phyloP scores from a whole-genome alignment of 2,329 filamentous ascomycete genomes.

The Bretziella fagacearum region DNA sequence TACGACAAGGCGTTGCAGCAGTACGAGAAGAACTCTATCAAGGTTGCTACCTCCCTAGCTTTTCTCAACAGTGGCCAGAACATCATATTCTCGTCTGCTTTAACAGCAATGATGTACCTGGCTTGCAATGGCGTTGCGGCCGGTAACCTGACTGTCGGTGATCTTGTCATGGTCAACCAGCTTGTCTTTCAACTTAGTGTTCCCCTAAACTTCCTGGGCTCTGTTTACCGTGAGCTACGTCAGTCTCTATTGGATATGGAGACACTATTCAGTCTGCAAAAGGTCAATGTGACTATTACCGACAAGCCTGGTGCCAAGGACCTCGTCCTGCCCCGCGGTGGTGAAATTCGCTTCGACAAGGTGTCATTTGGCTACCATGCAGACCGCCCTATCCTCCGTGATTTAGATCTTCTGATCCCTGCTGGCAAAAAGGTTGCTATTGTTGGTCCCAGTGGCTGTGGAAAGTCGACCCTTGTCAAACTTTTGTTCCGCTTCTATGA shows the following conservation, averaged over 20 bases:
- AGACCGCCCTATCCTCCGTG: constrained; percentile 71
- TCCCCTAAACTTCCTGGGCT: constrained; percentile 93
- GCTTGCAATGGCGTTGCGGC: constrained; percentile 75
- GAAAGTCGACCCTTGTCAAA: constrained; percentile 83
- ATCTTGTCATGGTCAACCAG: constrained; percentile 97
- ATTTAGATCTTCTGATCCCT: constrained; percentile 75
- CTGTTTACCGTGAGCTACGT: constrained; percentile 85
- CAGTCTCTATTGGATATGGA: constrained; percentile 97
- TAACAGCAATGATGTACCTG: constrained; percentile 97
- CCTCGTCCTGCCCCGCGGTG: constrained; percentile 55
- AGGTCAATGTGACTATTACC: constrained; percentile 76
- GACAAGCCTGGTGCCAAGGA: constrained; percentile 60
- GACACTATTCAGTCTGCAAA: constrained; percentile 91
- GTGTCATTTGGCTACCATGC: constrained; percentile 85
- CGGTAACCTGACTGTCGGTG: constrained; percentile 74
- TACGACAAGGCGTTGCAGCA: constrained; percentile 75
- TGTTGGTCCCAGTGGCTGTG: constrained; percentile 87
- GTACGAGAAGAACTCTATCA: constrained; percentile 91
- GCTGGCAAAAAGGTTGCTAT: constrained; percentile 92
- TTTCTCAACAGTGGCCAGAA: constrained; percentile 92
- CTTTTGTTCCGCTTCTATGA: constrained; percentile 93
- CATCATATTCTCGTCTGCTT: constrained; percentile 83
- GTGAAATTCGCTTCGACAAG: constrained; percentile 86
- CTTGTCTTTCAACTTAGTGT: constrained; percentile 96
- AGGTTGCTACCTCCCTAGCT: constrained; percentile 83